These are phyloP conservation scores for Metschnikowia lochheadii DNA, from an alignment of 805 yeast genomes.

Conservation along the genomic window DNA sequence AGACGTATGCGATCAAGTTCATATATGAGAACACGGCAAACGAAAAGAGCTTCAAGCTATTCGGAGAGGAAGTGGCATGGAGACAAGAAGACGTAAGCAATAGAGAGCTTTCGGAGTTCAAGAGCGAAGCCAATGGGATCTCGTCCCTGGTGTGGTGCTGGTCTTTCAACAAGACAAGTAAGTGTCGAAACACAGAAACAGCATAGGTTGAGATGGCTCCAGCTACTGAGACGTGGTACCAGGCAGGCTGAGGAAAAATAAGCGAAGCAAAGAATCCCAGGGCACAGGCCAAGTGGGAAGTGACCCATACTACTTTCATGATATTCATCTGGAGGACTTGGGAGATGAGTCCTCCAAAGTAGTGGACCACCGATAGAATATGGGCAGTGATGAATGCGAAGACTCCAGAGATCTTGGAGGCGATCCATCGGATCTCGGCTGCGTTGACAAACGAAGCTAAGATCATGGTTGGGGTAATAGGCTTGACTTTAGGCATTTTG, in stretches of 20 bases:
- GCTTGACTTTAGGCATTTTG: slow-evolving; percentile 13
- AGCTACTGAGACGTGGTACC: slow-evolving; percentile 11
- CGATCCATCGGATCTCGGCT: slow-evolving; percentile 8
- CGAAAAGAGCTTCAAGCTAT: slow-evolving; percentile 23
- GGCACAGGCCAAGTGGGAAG: slow-evolving; percentile 12
- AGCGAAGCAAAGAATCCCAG: slow-evolving; percentile 9
- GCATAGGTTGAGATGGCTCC: slow-evolving; percentile 15
- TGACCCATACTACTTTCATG: slow-evolving; percentile 11
- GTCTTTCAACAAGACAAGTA: slow-evolving; percentile 5
- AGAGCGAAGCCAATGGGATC: slow-evolving; percentile 19
- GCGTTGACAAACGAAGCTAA: slow-evolving; percentile 8
- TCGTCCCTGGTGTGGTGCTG: slow-evolving; percentile 6
- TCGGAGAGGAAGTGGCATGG: slow-evolving; percentile 17
- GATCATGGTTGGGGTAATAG: slow-evolving; percentile 14
- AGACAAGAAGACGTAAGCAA: slow-evolving; percentile 23
- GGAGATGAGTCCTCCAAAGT: background rate
- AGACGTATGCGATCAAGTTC: slow-evolving; percentile 21
- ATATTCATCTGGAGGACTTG: slow-evolving; percentile 5
- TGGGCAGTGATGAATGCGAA: background rate
- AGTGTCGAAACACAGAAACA: slow-evolving; percentile 12
- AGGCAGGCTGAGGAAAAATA: slow-evolving; percentile 1
- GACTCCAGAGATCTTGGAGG: background rate
- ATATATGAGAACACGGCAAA: slow-evolving; percentile 26
- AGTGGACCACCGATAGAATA: background rate
- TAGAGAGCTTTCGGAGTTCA: slow-evolving; percentile 29